These are phyloP conservation scores for Aspergillus fischeri DNA, from an alignment of 2,329 filamentous ascomycete genomes.

Conservation along the genomic window DNA sequence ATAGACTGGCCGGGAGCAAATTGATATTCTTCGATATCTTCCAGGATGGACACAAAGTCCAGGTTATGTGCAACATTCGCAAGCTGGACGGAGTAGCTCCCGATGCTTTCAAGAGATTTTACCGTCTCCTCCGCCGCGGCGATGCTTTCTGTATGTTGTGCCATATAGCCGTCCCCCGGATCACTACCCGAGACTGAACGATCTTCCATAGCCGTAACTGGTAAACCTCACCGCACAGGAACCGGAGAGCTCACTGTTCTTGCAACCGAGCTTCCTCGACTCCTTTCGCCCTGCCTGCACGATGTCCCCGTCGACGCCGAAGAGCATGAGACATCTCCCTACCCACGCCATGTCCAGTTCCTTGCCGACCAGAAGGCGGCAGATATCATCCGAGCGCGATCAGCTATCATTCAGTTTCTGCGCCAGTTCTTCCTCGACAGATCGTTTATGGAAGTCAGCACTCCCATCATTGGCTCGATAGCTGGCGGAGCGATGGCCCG, in stretches of 20 bases:
- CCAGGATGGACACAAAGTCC: slow-evolving; percentile 67
- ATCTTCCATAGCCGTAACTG: slow-evolving; percentile 57
- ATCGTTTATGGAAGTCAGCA: slow-evolving; percentile 82
- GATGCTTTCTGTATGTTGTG: slow-evolving; percentile 72
- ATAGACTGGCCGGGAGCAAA: slow-evolving; percentile 68
- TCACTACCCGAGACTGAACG: slow-evolving; percentile 10
- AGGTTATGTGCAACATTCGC: slow-evolving; percentile 69
- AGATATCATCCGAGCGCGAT: slow-evolving; percentile 69
- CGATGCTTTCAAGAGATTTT: slow-evolving; percentile 56
- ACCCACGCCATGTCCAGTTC: slow-evolving; percentile 80
- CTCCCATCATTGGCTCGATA: slow-evolving; percentile 75
- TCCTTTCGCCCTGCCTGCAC: slow-evolving; percentile 75
- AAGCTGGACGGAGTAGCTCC: slow-evolving; percentile 33
- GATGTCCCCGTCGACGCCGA: slow-evolving; percentile 68
- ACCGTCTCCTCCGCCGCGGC: slow-evolving; percentile 67
- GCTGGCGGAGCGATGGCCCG: slow-evolving; percentile 85
- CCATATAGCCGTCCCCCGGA: slow-evolving; percentile 6
- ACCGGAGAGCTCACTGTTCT: slow-evolving; percentile 73
- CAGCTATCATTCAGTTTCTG: slow-evolving; percentile 68
- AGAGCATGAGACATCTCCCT: slow-evolving; percentile 67
- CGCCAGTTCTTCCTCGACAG: slow-evolving; percentile 67
- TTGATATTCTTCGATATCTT: slow-evolving; percentile 80
- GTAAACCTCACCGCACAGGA: slow-evolving; percentile 64
- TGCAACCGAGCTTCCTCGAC: slow-evolving; percentile 62
- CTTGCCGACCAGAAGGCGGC: slow-evolving; percentile 67